Percentiles rank a stretch among this genome's conserved stretches.
Conservation (phyloP, 169 alveolate species). For the Cryptosporidium tyzzeri region DNA sequence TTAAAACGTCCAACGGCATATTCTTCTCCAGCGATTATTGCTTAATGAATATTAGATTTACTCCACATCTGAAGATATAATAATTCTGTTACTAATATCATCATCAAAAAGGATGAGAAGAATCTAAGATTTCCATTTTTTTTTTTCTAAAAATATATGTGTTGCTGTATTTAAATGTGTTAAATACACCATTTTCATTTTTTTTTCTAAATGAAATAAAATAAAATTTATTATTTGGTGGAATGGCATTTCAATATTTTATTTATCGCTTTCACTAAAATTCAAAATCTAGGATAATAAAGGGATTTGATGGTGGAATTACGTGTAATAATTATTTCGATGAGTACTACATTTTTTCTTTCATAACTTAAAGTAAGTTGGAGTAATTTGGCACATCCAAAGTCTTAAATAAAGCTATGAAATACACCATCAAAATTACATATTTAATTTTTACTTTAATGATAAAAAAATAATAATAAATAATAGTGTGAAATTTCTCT, state of each 20-base stretch:
- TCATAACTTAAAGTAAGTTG: background rate
- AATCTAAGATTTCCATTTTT: conserved; percentile 5
- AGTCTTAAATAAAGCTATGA: background rate
- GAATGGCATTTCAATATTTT: too few species aligned
- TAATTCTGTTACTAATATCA: background rate
- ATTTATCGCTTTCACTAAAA: too few species aligned
- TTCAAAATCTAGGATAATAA: too few species aligned
- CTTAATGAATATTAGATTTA: background rate
- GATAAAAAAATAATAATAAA: too few species aligned
- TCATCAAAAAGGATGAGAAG: background rate
- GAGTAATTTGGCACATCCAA: background rate
- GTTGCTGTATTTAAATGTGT: too few species aligned
- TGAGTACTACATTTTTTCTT: too few species aligned
- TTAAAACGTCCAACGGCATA: conserved; percentile 58
- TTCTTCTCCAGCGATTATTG: conserved; percentile 39
- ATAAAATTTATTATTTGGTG: too few species aligned
- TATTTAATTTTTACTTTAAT: too few species aligned
- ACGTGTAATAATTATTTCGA: too few species aligned
- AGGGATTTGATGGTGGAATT: too few species aligned
- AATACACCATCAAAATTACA: background rate
- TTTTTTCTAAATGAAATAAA: too few species aligned
- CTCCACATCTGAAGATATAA: background rate
- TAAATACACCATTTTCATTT: background rate
- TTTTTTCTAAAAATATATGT: background rate
- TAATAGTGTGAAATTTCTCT: too few species aligned